Percentiles rank a stretch among this genome's conserved stretches.
Evolutionary conservation across 2,329 filamentous ascomycete genomes (phyloP).

Genomic region (Sporothrix dimorphospora): DNA sequence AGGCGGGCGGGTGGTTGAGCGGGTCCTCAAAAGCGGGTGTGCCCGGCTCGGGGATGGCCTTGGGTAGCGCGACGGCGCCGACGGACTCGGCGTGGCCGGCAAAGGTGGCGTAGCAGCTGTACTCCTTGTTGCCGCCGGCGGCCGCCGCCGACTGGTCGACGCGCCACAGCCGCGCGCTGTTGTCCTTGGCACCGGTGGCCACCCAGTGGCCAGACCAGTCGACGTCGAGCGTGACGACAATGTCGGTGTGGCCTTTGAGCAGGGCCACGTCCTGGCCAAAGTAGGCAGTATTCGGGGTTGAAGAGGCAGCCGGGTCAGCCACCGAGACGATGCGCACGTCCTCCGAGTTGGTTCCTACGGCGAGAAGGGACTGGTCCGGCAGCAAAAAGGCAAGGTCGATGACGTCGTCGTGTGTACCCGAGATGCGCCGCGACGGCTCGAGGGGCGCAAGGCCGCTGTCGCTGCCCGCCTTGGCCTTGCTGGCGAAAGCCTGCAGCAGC

Average conservation of each 20-base stretch:
- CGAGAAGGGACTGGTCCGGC: conserved; percentile 77
- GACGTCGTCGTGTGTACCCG: conserved; percentile 95
- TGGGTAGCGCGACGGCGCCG: conserved; percentile 83
- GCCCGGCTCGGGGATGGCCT: conserved; percentile 65
- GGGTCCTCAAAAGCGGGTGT: conserved; percentile 74
- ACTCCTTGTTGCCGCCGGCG: conserved; percentile 63
- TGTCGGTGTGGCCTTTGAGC: conserved; percentile 89
- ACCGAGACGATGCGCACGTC: conserved; percentile 87
- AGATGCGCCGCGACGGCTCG: conserved; percentile 74
- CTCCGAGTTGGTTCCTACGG: conserved; percentile 92
- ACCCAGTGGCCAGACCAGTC: conserved; percentile 99
- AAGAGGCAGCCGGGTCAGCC: conserved; percentile 40
- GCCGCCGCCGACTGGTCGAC: conserved; percentile 61
- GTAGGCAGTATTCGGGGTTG: conserved; percentile 54
- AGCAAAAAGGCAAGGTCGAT: conserved; percentile 91
- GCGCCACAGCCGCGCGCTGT: conserved; percentile 87
- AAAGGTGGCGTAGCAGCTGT: conserved; percentile 57
- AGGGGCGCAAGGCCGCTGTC: conserved; percentile 41
- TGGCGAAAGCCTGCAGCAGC: conserved; percentile 36
- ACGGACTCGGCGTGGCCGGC: conserved; percentile 93
- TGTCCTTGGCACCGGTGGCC: conserved; percentile 94
- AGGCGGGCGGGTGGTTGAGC: conserved; percentile 77
- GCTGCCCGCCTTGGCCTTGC: conserved; percentile 13
- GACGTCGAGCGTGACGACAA: conserved; percentile 90
- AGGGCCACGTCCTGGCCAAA: conserved; percentile 89